Evolutionary conservation across 2,329 filamentous ascomycete genomes (phyloP).

Genomic region (Arthrobotrys entomopaga): DNA sequence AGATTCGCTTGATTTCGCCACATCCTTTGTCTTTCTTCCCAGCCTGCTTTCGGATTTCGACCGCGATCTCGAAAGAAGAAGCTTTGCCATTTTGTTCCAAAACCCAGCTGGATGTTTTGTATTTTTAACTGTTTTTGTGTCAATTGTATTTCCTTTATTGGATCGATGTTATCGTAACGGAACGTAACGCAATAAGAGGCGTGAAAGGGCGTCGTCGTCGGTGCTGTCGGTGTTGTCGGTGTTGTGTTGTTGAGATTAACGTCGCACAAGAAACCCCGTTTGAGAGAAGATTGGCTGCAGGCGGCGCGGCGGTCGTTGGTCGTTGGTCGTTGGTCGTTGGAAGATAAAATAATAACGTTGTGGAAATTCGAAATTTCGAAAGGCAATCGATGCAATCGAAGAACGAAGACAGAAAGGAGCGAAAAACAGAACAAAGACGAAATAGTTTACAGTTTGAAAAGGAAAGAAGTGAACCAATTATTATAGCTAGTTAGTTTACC

Average conservation of each 20-base stretch:
- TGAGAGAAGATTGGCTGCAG: not conserved
- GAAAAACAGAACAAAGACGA: constrained; percentile 12
- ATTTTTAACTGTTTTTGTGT: not conserved
- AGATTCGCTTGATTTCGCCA: constrained; percentile 39
- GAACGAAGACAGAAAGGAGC: not conserved
- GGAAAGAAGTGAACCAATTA: constrained; percentile 17
- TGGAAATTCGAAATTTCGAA: not conserved
- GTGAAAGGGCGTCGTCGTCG: not conserved
- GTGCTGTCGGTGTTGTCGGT: not conserved
- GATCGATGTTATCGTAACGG: not conserved
- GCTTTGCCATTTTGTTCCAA: constrained; percentile 38
- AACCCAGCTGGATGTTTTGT: not conserved
- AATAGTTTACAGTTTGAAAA: no score
- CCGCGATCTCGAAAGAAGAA: constrained; percentile 44
- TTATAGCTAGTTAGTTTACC: constrained; percentile 43
- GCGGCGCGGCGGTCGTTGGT: not conserved
- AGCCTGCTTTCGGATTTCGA: constrained; percentile 49
- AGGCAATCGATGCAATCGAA: not conserved
- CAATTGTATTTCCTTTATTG: not conserved
- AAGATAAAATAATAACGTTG: not conserved
- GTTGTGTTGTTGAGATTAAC: not conserved
- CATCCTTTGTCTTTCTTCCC: constrained; percentile 36
- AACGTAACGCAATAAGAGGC: not conserved
- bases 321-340: constrained; percentile 7
- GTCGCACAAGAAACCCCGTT: constrained; percentile 1